Evolutionary conservation across 352 stramenopile species (phyloP), one percentile per base, ranked within the genome.

Genomic region (Aphanomyces stellatus): DNA sequence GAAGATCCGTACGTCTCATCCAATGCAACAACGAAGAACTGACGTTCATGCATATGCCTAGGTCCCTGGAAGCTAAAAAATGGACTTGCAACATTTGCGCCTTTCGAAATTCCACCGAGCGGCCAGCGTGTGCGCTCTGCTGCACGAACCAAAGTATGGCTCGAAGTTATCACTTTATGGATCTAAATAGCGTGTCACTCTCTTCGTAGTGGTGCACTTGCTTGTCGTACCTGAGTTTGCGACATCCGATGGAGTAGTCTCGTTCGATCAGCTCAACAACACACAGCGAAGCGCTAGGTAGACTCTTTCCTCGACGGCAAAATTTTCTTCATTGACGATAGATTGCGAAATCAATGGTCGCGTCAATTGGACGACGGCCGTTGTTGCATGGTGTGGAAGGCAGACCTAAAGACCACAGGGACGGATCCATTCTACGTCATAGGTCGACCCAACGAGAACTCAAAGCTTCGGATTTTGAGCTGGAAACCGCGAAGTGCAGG

Each of bases 401-500:
- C n/a, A 33, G 49, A 31, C 24, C 6, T 19, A 15, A 19, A n/a
- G 49, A 22, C 22, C 30, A 15, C 22, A 41, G 0, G n/a, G 22
- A 2, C 19, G 15, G 25, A 40, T 7, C 13, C 3, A 8, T 27
- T 8, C 31, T 40, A 15, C 28, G 17, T 15, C 34, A 25, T 30
- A 13, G 51, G 3, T 59, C 25, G 51, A 5, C 11, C 33, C 30
- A 19, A 65, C 3, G 74, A 53, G n/a, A 31, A 61, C 40, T 69
- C 75, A 10, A 59, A 65, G 42, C 17, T 82, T n/a, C n/a, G n/a
- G 53, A 74, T 25, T 59, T 80, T 28, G 37, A 77, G 10, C 27
- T 40, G 30, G 27, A 41, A 19, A 17, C 51, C 51, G 17, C 22
- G 24, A 22, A 59, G 51, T 30, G 27, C 31, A 3, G 51, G 17